These are phyloP conservation scores for Phytophthora palmivora DNA, from an alignment of 352 stramenopile species.

Conservation along the genomic window DNA sequence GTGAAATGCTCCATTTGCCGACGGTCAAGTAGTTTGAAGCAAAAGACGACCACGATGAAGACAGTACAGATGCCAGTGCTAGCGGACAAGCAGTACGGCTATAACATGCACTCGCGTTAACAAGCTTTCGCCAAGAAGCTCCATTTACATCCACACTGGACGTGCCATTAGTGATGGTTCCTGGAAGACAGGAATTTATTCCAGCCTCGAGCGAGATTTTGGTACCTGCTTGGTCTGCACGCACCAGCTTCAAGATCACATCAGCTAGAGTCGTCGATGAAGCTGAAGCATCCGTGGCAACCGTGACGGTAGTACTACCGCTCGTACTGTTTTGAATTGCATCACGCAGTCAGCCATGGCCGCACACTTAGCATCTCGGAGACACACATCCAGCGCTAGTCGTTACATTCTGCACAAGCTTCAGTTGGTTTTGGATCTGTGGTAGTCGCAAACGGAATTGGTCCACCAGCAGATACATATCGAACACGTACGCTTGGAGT, in stretches of 20 bases:
- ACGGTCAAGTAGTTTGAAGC: constrained; percentile 35
- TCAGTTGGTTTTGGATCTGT: constrained; percentile 15
- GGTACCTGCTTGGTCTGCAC: constrained; percentile 27
- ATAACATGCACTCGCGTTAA: constrained; percentile 62
- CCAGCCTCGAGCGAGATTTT: constrained; percentile 43
- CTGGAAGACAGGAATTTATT: constrained; percentile 42
- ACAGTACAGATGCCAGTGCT: constrained; percentile 47
- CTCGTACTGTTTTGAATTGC: constrained; percentile 26
- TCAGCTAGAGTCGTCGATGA: constrained; percentile 35
- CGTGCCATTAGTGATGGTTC: constrained; percentile 2
- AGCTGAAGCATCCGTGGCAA: constrained; percentile 16
- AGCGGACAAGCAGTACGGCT: constrained; percentile 49
- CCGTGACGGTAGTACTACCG: constrained; percentile 10
- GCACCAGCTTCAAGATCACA: constrained; percentile 47
- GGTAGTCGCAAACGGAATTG: constrained; percentile 18
- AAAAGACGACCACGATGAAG: constrained; percentile 26
- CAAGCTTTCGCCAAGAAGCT: constrained; percentile 52
- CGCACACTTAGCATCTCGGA: constrained; percentile 56
- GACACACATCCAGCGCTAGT: constrained; percentile 54
- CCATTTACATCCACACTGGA: constrained; percentile 37
- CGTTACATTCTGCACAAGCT: constrained; percentile 42
- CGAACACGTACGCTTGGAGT: constrained; percentile 42
- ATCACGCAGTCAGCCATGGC: constrained; percentile 64
- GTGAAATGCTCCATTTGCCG: constrained; percentile 48
- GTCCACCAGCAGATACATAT: constrained; percentile 32